phyloP scores from a whole-genome alignment of 73 alveolate genomes.

The Uronychia setigera region DNA sequence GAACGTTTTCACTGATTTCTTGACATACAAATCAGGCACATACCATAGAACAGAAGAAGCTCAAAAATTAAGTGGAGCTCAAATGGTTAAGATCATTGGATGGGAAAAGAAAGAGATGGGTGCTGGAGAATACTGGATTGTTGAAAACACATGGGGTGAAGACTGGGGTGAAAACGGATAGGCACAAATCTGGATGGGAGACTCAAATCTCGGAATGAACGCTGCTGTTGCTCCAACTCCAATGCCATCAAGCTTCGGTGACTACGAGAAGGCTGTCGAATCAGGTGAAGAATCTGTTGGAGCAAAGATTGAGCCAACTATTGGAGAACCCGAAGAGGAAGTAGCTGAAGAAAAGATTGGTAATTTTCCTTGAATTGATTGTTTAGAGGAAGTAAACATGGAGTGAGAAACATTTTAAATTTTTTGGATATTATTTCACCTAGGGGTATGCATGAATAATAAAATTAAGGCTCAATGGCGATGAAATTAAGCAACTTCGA shows the following conservation, averaged over 20 bases:
- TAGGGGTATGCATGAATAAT: too few species aligned
- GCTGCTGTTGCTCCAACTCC: neutral
- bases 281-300: too few species aligned
- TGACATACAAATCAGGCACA: slow-evolving; percentile 88
- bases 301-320: too few species aligned
- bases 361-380: too few species aligned
- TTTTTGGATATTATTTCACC: too few species aligned
- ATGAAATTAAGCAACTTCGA: slow-evolving; percentile 33
- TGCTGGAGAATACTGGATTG: slow-evolving; percentile 88
- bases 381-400: too few species aligned
- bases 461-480: too few species aligned
- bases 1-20: slow-evolving; percentile 86
- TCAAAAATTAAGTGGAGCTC: slow-evolving; percentile 79
- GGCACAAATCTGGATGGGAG: slow-evolving; percentile 78
- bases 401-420: too few species aligned
- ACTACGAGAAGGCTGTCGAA: neutral
- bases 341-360: too few species aligned
- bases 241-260: neutral
- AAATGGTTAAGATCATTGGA: slow-evolving; percentile 90
- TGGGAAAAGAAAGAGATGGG: slow-evolving; percentile 85
- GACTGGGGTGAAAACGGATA: slow-evolving; percentile 95
- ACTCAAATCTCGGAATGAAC: slow-evolving; percentile 37
- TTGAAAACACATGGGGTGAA: slow-evolving; percentile 94
- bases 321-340: too few species aligned
- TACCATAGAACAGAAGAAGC: slow-evolving; percentile 87